A percentile compares a stretch with the other conserved stretches of the same genome.
Evolutionary conservation across 1,139 yeast genomes (phyloP).

Genomic region (Kodamaea plutei): DNA sequence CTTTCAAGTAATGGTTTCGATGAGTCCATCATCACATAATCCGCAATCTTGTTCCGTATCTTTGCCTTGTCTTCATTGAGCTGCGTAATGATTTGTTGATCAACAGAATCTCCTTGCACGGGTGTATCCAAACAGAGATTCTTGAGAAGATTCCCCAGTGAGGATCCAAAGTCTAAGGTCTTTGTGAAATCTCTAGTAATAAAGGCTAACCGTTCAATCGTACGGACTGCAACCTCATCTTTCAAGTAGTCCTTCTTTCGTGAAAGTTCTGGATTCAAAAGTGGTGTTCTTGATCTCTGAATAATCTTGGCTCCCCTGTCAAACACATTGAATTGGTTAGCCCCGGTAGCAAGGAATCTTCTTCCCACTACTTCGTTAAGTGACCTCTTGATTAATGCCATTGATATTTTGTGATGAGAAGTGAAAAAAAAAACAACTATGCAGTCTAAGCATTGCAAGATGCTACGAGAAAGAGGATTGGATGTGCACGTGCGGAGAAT

Average conservation of each 20-base stretch:
- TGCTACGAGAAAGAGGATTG: too few species aligned
- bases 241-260: slow-evolving; percentile 69
- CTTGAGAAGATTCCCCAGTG: slow-evolving; percentile 57
- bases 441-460: too few species aligned
- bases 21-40: slow-evolving; percentile 67
- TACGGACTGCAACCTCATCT: slow-evolving; percentile 68
- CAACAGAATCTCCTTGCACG: slow-evolving; percentile 28
- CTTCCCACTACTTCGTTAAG: too few species aligned
- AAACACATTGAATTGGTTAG: slow-evolving; percentile 52
- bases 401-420: neutral
- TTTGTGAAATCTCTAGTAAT: slow-evolving; percentile 60
- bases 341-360: slow-evolving; percentile 22
- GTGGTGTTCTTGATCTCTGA: slow-evolving; percentile 56
- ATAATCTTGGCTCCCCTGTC: slow-evolving; percentile 56
- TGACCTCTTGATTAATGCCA: too few species aligned
- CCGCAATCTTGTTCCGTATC: slow-evolving; percentile 50
- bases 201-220: slow-evolving; percentile 72
- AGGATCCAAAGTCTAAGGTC: slow-evolving; percentile 70
- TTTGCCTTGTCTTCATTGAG: slow-evolving; percentile 49
- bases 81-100: slow-evolving; percentile 28
- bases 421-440: neutral
- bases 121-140: slow-evolving; percentile 32
- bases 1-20: slow-evolving; percentile 50
- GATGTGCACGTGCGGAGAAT: too few species aligned
- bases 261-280: slow-evolving; percentile 40